phyloP scores from a whole-genome alignment of 1,284 basidiomycete genomes.

The Cryptococcus amylolentus region DNA sequence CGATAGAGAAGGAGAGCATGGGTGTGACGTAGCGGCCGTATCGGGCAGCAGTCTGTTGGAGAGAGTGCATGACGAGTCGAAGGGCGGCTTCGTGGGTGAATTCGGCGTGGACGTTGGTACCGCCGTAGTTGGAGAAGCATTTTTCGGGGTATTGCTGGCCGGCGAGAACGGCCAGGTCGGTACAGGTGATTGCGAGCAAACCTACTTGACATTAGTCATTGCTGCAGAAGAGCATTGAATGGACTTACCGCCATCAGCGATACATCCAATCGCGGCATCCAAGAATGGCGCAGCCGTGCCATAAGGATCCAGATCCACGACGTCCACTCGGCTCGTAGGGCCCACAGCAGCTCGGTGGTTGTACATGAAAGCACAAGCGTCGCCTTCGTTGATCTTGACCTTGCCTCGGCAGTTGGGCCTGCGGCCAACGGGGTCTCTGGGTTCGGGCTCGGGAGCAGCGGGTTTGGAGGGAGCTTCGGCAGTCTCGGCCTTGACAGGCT shows the following conservation, averaged over 20 bases:
- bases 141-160: constrained; percentile 96
- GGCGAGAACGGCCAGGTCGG: constrained; percentile 89
- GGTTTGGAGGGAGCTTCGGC: constrained; percentile 16
- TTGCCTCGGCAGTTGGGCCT: constrained; percentile 54
- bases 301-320: constrained; percentile 95
- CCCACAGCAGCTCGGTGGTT: constrained; percentile 64
- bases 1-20: constrained; percentile 88
- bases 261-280: constrained; percentile 89
- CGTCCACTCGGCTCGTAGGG: constrained; percentile 69
- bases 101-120: constrained; percentile 84
- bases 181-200: constrained; percentile 92
- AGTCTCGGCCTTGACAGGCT: neutral
- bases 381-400: constrained; percentile 80
- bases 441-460: constrained; percentile 18
- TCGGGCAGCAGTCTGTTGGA: constrained; percentile 80
- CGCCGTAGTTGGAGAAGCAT: constrained; percentile 94
- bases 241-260: constrained; percentile 73
- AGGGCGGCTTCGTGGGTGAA: constrained; percentile 92
- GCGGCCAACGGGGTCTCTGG: constrained; percentile 31
- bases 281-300: constrained; percentile 96
- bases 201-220: constrained; percentile 55
- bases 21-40: constrained; percentile 92
- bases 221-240: neutral
- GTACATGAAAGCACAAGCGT: constrained; percentile 90
- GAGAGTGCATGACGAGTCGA: constrained; percentile 78